These are phyloP conservation scores for Barnettozyma californica DNA, from an alignment of 805 yeast genomes.

Conservation along the genomic window DNA sequence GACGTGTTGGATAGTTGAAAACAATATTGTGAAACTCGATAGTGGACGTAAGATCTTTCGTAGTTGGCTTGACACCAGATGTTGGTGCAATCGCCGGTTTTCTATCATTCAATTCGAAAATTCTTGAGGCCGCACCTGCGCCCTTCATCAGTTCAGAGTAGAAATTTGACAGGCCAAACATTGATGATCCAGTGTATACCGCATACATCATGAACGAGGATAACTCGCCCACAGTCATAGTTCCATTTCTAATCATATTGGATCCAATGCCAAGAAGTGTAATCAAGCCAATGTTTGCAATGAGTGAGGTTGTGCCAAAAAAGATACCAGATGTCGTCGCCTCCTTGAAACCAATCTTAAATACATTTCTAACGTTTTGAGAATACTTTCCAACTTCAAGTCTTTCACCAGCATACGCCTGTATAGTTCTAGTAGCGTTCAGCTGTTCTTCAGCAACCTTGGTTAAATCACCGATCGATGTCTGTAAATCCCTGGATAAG, in stretches of 20 bases:
- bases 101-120: constrained; percentile 81
- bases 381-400: constrained; percentile 74
- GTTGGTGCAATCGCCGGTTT: constrained; percentile 67
- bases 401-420: constrained; percentile 82
- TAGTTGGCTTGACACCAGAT: constrained; percentile 44
- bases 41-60: constrained; percentile 30
- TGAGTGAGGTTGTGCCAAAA: constrained; percentile 73
- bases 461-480: constrained; percentile 78
- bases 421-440: constrained; percentile 80
- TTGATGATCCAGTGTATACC: constrained; percentile 87
- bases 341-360: constrained; percentile 70
- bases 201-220: constrained; percentile 95
- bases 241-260: constrained; percentile 70
- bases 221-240: constrained; percentile 78
- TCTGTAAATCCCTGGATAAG: constrained; percentile 73
- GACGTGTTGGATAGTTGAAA: constrained; percentile 83
- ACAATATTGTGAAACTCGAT: constrained; percentile 58
- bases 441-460: constrained; percentile 91
- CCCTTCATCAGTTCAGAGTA: constrained; percentile 96
- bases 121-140: constrained; percentile 89
- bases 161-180: constrained; percentile 84
- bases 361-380: constrained; percentile 56
- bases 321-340: constrained; percentile 74
- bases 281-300: constrained; percentile 79
- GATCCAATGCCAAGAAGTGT: constrained; percentile 78